Base-by-base conservation (phyloP, 2,329 filamentous ascomycete genomes). In the Pseudocercospora macadamiae region DNA sequence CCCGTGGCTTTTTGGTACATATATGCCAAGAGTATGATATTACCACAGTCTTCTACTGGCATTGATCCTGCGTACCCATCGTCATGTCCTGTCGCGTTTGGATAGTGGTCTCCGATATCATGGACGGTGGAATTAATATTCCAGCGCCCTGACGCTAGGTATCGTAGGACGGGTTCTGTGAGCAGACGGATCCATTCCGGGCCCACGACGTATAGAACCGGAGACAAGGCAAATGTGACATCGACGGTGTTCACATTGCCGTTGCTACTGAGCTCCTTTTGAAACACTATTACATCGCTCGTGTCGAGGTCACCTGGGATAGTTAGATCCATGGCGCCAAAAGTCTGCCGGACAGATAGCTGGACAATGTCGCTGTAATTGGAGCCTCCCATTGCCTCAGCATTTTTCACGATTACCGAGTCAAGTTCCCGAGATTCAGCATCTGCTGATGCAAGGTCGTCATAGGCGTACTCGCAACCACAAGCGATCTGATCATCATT, bases 191-290 rank as follows among this genome's bases (percentile, higher is more conserved):
- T 42, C 36, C 47, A 52, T 57, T 51, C 48, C 1, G 69, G 61
- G 37, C 68, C 69, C 23, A 64, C 55, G 53, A 71, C 69, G 16
- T 70, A 53, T 25, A 63, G 57, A 18, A 72, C 67, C 3, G 67
- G 67, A 16, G 65, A 62, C 23, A 64, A 62, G 4, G 68, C 68
- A 54, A 66, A 71, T 51, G 69, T 70, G 18, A 70, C 65, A 58
- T 71, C 68, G 42, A 47, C 14, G 30, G 66, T 69, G 18, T 69
- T 66, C 36, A 70, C 64, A 34, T 71, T 70, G 8, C 70, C 68
- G 39, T 71, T 65, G 14, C 61, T 64, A 1, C 80, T 82, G 14
- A 85, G 85, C 57, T 85, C 83, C 65, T 85, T 85, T 55, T 85
- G 70, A 68, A 85, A 85, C 5, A 77, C 65, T n/a, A 51, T 34